phyloP scores from a whole-genome alignment of 176 grass and related monocot species.

The Areca catechu region DNA sequence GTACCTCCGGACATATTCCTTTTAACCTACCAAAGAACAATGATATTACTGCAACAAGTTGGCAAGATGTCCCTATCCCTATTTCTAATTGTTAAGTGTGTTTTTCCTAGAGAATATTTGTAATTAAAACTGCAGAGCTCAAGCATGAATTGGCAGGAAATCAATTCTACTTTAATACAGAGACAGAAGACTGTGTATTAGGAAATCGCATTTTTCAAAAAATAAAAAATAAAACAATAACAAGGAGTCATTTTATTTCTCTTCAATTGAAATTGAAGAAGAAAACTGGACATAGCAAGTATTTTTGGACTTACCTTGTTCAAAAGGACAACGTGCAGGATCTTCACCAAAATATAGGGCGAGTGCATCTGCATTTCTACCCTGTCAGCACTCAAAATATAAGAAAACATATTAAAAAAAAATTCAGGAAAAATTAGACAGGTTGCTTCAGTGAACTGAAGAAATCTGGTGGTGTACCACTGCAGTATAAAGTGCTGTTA shows the following conservation, averaged over 20 bases:
- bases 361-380: conserved; percentile 81
- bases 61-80: too few relatives aligned
- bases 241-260: not conserved
- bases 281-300: not conserved
- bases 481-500: conserved; percentile 75
- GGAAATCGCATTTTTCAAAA: too few relatives aligned
- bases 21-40: too few relatives aligned
- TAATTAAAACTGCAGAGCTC: too few relatives aligned
- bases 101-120: too few relatives aligned
- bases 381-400: conserved; percentile 33
- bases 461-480: conserved; percentile 45
- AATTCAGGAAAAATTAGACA: not conserved
- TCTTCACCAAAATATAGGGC: conserved; percentile 97
- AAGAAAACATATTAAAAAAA: conserved; percentile 12
- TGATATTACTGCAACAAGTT: too few relatives aligned
- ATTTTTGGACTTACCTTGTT: conserved; percentile 54
- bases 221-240: conserved; percentile 15
- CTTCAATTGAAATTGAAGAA: not conserved
- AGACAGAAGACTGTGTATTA: too few relatives aligned
- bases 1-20: too few relatives aligned
- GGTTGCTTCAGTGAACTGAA: conserved; percentile 1
- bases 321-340: conserved; percentile 92
- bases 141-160: too few relatives aligned
- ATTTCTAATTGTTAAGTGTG: too few relatives aligned
- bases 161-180: too few relatives aligned